Evolutionary conservation across 768 basidiomycete genomes (phyloP).

Genomic region (Xanthoconium purpureum): DNA sequence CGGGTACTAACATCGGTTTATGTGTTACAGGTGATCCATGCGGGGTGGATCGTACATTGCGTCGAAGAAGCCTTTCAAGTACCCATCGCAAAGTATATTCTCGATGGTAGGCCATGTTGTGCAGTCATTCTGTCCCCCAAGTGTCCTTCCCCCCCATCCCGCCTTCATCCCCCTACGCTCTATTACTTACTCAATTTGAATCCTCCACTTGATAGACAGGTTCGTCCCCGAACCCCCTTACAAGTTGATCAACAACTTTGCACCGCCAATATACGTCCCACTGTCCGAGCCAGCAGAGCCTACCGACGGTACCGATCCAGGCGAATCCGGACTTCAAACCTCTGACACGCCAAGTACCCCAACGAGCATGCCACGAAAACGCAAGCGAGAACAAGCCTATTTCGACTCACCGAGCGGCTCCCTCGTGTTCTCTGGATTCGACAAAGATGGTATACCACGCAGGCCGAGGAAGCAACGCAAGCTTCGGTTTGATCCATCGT

Average conservation of each 20-base stretch:
- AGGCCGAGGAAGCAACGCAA: constrained; percentile 29
- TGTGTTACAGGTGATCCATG: constrained; percentile 28
- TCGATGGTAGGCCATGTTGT: constrained; percentile 27
- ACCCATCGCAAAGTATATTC: constrained; percentile 28
- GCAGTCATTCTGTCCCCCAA: background rate
- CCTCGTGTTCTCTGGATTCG: constrained; percentile 28
- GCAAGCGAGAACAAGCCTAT: constrained; percentile 28
- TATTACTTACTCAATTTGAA: constrained; percentile 1
- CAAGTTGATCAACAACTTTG: constrained; percentile 3
- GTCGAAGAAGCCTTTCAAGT: constrained; percentile 24
- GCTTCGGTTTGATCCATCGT: constrained; percentile 26
- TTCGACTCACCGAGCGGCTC: constrained; percentile 28
- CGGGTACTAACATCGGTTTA: background rate
- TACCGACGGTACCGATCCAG: background rate
- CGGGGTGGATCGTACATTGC: constrained; percentile 31
- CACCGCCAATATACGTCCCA: background rate
- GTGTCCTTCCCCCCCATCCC: background rate
- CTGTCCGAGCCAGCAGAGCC: background rate
- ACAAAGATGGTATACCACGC: constrained; percentile 29
- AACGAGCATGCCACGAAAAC: constrained; percentile 20
- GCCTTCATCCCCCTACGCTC: background rate
- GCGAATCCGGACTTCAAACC: background rate
- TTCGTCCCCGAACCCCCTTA: constrained; percentile 21
- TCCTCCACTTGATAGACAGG: constrained; percentile 7
- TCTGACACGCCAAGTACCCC: constrained; percentile 29